A percentile compares a stretch with the other conserved stretches of the same genome.
Evolutionary conservation across 2,329 filamentous ascomycete genomes (phyloP).

Genomic region (Lecanicillium sp.): DNA sequence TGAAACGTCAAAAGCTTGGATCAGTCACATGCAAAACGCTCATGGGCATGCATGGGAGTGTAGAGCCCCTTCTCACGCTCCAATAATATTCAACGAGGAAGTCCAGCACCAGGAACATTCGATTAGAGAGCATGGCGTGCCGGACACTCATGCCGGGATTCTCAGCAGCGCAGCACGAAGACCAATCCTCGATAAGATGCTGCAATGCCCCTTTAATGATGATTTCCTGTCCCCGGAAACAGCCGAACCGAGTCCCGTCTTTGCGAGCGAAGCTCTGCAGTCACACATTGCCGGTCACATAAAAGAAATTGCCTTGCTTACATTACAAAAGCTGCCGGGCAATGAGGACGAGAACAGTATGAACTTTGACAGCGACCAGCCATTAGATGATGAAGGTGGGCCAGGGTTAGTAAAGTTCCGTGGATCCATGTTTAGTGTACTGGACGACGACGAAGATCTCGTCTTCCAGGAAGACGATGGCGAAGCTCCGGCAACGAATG

Average conservation of each 20-base stretch:
- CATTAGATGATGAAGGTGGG: conserved; percentile 21
- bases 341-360: conserved; percentile 19
- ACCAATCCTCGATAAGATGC: conserved; percentile 19
- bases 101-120: conserved; percentile 23
- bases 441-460: conserved; percentile 22
- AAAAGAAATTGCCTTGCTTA: conserved; percentile 27
- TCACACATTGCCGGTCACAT: conserved; percentile 25
- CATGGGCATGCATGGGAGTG: conserved; percentile 26
- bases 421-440: conserved; percentile 26
- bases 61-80: conserved; percentile 23
- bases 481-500: conserved; percentile 9
- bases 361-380: conserved; percentile 21
- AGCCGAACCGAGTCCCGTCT: conserved; percentile 18
- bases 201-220: conserved; percentile 24
- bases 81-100: conserved; percentile 22
- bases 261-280: conserved; percentile 23
- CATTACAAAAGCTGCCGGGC: conserved; percentile 26
- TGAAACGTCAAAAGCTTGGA: conserved; percentile 19
- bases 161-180: conserved; percentile 23
- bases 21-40: conserved; percentile 21
- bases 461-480: conserved; percentile 19
- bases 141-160: conserved; percentile 12
- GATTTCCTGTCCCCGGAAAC: conserved; percentile 21
- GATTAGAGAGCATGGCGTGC: conserved; percentile 18
- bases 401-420: conserved; percentile 15